Percentiles rank a stretch among this genome's conserved stretches.
These are phyloP conservation scores for Chaetoceros tenuissimus DNA, from an alignment of 108 stramenopile species.

Conservation along the genomic window DNA sequence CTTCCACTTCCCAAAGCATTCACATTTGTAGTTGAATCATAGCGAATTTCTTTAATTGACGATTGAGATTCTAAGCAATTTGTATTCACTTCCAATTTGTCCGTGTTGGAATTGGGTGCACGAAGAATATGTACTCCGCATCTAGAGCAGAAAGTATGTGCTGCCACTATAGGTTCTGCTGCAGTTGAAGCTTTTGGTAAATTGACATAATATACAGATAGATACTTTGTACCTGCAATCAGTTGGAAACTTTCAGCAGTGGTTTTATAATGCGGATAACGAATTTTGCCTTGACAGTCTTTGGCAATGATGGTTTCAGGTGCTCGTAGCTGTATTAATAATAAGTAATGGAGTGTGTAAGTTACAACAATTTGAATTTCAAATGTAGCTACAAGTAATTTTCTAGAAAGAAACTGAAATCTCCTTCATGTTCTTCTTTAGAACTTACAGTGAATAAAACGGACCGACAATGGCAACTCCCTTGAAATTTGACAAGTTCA, in stretches of 20 bases:
- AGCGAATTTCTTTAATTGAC: not conserved
- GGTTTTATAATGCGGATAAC: constrained; percentile 44
- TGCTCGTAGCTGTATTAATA: constrained; percentile 28
- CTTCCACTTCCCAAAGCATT: not conserved
- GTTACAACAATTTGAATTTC: not conserved
- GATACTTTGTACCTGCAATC: constrained; percentile 28
- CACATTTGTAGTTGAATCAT: not conserved
- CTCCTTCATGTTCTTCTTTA: too few species aligned
- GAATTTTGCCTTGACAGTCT: constrained; percentile 52
- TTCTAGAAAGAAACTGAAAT: too few species aligned
- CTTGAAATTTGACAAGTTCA: constrained; percentile 5
- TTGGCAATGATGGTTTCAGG: constrained; percentile 34
- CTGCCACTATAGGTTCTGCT: constrained; percentile 20
- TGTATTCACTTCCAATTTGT: constrained; percentile 50
- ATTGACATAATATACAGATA: constrained; percentile 57
- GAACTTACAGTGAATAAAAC: constrained; percentile 46
- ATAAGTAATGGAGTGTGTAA: not conserved
- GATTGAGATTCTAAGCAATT: constrained; percentile 38
- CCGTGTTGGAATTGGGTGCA: constrained; percentile 39
- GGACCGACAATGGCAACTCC: constrained; percentile 62
- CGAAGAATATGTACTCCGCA: constrained; percentile 70
- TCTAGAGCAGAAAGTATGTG: constrained; percentile 61
- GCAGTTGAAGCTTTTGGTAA: constrained; percentile 4
- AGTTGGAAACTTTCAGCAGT: constrained; percentile 45
- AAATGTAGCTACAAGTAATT: not conserved